These are phyloP conservation scores for Talaromyces adpressus DNA, from an alignment of 495 filamentous ascomycete species.

Conservation along the genomic window DNA sequence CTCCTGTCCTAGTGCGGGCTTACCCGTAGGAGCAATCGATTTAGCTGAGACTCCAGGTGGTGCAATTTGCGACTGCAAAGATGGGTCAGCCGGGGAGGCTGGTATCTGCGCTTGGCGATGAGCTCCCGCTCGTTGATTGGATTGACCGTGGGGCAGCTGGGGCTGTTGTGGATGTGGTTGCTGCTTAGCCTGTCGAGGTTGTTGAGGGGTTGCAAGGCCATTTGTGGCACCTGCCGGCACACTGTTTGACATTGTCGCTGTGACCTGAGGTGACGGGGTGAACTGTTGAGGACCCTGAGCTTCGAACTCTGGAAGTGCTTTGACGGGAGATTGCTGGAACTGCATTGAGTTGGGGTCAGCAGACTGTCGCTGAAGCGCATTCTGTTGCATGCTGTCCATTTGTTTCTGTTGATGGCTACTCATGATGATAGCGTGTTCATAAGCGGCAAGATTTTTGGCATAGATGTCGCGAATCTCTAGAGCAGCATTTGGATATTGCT, in stretches of 20 bases:
- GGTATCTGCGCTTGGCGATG: constrained; percentile 33
- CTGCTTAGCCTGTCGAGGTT: constrained; percentile 25
- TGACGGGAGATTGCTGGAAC: constrained; percentile 32
- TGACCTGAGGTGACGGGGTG: constrained; percentile 30
- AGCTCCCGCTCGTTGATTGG: constrained; percentile 28
- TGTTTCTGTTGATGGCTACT: constrained; percentile 50
- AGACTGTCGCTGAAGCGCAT: constrained; percentile 32
- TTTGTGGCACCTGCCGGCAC: constrained; percentile 25
- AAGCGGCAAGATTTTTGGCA: constrained; percentile 62
- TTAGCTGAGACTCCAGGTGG: constrained; percentile 27
- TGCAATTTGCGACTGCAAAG: constrained; percentile 9
- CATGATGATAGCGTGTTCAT: constrained; percentile 64
- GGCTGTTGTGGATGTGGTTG: constrained; percentile 18
- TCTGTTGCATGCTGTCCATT: constrained; percentile 48
- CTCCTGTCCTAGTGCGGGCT: constrained; percentile 34
- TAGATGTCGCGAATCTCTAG: constrained; percentile 66
- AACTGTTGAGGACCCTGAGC: constrained; percentile 26
- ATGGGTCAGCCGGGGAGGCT: constrained; percentile 22
- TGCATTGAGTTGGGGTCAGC: constrained; percentile 31
- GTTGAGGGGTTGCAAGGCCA: constrained; percentile 40
- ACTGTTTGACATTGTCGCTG: constrained; percentile 25
- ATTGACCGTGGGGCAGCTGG: constrained; percentile 12
- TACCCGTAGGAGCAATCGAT: constrained; percentile 28
- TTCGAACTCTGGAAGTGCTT: constrained; percentile 27
- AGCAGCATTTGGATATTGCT: constrained; percentile 57